phyloP scores from a whole-genome alignment of 768 basidiomycete species.

The Russula sp. region DNA sequence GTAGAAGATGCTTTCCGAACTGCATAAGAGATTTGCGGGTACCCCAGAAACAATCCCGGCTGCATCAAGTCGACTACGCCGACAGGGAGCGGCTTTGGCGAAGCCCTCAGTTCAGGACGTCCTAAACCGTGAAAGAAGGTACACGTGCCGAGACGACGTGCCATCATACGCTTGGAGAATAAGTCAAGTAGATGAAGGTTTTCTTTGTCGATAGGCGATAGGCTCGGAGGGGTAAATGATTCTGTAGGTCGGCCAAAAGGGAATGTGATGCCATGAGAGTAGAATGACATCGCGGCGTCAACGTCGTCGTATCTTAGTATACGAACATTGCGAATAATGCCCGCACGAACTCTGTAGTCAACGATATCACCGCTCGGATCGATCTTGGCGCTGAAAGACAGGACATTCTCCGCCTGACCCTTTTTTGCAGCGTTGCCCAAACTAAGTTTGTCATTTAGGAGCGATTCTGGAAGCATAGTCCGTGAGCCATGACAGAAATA shows the following conservation, averaged over 20 bases:
- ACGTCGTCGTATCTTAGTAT: slow-evolving; percentile 60
- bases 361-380: slow-evolving; percentile 53
- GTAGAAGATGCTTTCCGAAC: slow-evolving; percentile 30
- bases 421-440: slow-evolving; percentile 33
- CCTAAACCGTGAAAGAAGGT: neutral
- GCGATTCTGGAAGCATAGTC: slow-evolving; percentile 63
- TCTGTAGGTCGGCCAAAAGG: slow-evolving; percentile 38
- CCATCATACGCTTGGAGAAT: slow-evolving; percentile 15
- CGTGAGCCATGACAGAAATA: slow-evolving; percentile 62
- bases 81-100: slow-evolving; percentile 21
- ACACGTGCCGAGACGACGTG: neutral
- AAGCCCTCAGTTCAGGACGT: slow-evolving; percentile 23
- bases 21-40: slow-evolving; percentile 43
- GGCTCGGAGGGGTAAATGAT: slow-evolving; percentile 2
- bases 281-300: slow-evolving; percentile 41
- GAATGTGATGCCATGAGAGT: slow-evolving; percentile 21
- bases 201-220: slow-evolving; percentile 15
- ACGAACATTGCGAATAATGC: slow-evolving; percentile 62
- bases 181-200: slow-evolving; percentile 30
- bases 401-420: slow-evolving; percentile 43
- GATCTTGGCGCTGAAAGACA: slow-evolving; percentile 78
- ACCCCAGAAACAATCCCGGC: slow-evolving; percentile 35
- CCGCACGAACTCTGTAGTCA: slow-evolving; percentile 64
- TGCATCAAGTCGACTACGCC: slow-evolving; percentile 8
- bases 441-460: slow-evolving; percentile 47